Base-by-base conservation (phyloP, 441 rosid species). In the Gossypium trilobum region DNA sequence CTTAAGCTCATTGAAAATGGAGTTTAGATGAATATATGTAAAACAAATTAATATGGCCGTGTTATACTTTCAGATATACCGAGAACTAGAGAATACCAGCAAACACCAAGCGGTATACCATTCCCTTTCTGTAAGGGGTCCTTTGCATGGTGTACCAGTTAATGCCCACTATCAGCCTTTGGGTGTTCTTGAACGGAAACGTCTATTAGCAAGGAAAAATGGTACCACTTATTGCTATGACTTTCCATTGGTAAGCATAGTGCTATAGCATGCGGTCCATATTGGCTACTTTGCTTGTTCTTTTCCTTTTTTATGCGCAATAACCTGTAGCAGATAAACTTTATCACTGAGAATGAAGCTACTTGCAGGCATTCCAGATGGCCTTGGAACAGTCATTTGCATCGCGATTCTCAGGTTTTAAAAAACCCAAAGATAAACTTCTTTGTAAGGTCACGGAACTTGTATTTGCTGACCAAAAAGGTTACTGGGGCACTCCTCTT, bases 171-270 rank as follows among this genome's bases (percentile, higher is more conserved):
- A 95, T 81, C 91, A 84, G 82, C 88, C 97, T 68, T 76, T 95
- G 76, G 90, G 84, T 78, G 82, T 82, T 82, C 86, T 95, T 67
- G 97, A 91, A 77, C 85, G 85, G 72, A 87, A 91, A 82, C 98
- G 98, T 65, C 85, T 95, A 68, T 33, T 82, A 3, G 98, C 98
- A 71, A 91, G 97, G 87, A 87, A 75, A 74, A 91, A 82, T 80
- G 87, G 72, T 83, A 91, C 99, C 58, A 95, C 99, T 55, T 93
- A 95, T 77, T 95, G 99, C 91, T 88, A 95, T 75, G 99, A 95
- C 82, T 95, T 95, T 77, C 98, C 97, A 16, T 77, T 93, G 91
- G 98, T 95, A 57, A 80, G 96, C 80, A 72, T 31, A 74, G 54
- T 77, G 70, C 16, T 68, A 17, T 62, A 66, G 36, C 70, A 74